Base-by-base conservation (phyloP, 1,284 basidiomycete species). In the Trametes polyzona region DNA sequence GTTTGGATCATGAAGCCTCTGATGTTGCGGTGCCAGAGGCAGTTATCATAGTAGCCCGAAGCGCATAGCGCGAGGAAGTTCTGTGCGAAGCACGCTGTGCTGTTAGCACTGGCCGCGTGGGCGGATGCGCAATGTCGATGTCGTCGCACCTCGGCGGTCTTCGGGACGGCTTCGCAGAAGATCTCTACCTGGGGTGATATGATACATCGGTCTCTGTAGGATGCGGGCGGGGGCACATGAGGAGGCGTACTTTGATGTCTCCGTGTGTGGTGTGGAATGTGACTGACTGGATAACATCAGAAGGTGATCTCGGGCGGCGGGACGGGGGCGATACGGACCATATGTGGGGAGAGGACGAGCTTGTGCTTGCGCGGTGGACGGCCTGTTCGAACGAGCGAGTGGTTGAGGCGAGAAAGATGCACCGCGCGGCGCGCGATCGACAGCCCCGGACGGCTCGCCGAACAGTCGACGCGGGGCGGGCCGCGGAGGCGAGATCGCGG, bases 61-160 rank as follows among this genome's bases (percentile, higher is more conserved):
- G 95, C 96, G 69, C 92, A 95, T 16, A 98, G 82, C 0, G 93
- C 95, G 23, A 99, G 81, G 70, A 99, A 99, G 76, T 98, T 99
- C 92, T 96, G 67, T 37, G 46, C 30, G 32, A 54, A 17, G 44
- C 30, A 39, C 40, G 35, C n/a, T n/a, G n/a, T n/a, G n/a, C n/a
- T 47, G 35, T 41, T 26, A 32, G 35, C 27, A 17, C 23, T 35
- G 50, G 50, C 47, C 12, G 53, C 56, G 58, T 49, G 17, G 36
- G 24, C 37, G 46, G 21, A 37, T 19, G 32, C 30, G 47, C 30
- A 21, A 23, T 32, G 43, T 23, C 42, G 51, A 41, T 32, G 46
- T 10, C 7, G 69, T 9, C 76, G 19, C 63, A 93, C 94, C 80
- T 99, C 96, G 60, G 96, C 94, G 17, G 95, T 82, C 69, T 94